Base-by-base conservation (phyloP, 176 grass and related monocot genomes). In the Phragmites australis region DNA sequence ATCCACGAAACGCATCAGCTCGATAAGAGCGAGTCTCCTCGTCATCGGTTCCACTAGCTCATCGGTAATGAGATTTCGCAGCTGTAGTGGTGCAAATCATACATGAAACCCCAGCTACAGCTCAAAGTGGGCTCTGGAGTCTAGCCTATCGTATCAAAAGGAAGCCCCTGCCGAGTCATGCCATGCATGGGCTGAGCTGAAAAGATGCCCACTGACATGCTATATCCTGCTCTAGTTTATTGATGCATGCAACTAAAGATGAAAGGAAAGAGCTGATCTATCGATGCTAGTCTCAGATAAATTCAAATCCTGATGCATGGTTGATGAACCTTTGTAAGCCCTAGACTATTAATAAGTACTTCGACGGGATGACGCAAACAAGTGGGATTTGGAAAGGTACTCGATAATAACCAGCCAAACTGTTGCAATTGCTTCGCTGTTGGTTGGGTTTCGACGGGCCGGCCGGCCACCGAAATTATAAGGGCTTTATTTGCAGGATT, bases 341-440 rank as follows among this genome's bases (percentile, higher is more conserved):
- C 40, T n/a, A 67, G 46, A 15, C 37, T 68, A 68, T 26, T 12
- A 45, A 2, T 21, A 6, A 50, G 3, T n/a, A 48, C 16, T 31
- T 27, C 43, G 51, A 27, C 10, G 41, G 62, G 18, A 48, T 29
- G 1, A 57, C 39, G 52, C 22, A 48, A 32, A 9, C 31, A n/a
- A 51, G 31, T 32, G 14, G 21, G 46, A 53, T 27, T 41, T 41
- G 46, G 22, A 88, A 58, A 58, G 76, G 50, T 26, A 32, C 10
- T 44, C 21, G 37, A 19, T 18, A 72, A 47, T 9, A 18, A 40
- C 34, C 18, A 50, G 17, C 75, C 15, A 26, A 51, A 42, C 83
- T 42, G 52, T 50, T 58, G n/a, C n/a, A n/a, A n/a, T n/a, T n/a
- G 70, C 77, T 72, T 67, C 31, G 68, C 19, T 77, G 85, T 87